A percentile compares a stretch with the other conserved stretches of the same genome.
phyloP scores from a whole-genome alignment of 768 basidiomycete genomes.

The Termitomyces eurrhizus region DNA sequence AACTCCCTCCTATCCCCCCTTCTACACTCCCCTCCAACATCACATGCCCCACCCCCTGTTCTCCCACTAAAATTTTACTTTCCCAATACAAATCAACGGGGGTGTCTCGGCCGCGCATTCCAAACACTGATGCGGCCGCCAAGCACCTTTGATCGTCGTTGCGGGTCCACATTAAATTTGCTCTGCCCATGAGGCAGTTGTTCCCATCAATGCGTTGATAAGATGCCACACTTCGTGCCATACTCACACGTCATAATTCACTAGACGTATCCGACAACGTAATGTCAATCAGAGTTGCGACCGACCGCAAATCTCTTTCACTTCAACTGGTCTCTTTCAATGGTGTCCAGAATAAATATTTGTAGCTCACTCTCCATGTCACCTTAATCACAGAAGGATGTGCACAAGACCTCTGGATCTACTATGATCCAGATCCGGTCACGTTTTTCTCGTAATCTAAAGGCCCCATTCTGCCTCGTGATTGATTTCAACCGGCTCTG shows the following conservation, averaged over 20 bases:
- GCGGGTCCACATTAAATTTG: background rate
- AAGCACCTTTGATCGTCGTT: background rate
- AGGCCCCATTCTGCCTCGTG: too few relatives aligned
- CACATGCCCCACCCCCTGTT: background rate
- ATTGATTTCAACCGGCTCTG: too few relatives aligned
- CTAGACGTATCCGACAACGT: too few relatives aligned
- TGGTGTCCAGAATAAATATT: too few relatives aligned
- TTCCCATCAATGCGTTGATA: background rate
- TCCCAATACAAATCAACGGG: background rate
- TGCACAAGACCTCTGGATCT: too few relatives aligned
- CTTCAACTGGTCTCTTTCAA: too few relatives aligned
- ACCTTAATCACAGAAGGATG: too few relatives aligned
- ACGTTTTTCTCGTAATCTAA: too few relatives aligned
- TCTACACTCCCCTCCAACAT: background rate
- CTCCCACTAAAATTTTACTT: background rate
- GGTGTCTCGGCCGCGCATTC: background rate
- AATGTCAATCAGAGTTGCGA: background rate
- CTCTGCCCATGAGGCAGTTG: background rate
- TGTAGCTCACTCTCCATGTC: too few relatives aligned
- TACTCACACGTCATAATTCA: background rate
- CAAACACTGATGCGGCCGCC: background rate
- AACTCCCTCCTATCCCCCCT: background rate
- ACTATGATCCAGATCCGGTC: too few relatives aligned
- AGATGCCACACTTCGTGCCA: background rate
- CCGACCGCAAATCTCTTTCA: background rate